A percentile compares a stretch with the other conserved stretches of the same genome.
phyloP scores from a whole-genome alignment of 208 protist species.

The Trypanosoma platydactyli region DNA sequence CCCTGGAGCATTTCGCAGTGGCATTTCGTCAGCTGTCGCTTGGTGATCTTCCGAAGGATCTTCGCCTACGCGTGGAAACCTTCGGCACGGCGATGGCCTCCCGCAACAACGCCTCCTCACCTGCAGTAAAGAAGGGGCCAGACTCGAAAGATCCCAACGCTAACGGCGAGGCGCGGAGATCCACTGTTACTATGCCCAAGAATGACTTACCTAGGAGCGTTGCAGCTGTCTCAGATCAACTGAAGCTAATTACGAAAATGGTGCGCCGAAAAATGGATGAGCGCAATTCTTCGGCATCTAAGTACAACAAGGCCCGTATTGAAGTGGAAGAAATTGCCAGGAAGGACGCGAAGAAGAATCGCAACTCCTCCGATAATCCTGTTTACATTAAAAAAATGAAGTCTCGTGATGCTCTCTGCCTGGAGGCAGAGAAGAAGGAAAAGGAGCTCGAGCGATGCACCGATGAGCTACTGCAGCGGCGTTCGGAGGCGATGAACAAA shows the following conservation, averaged over 20 bases:
- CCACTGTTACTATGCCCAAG: conserved; percentile 50
- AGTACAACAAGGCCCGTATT: conserved; percentile 40
- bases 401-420: conserved; percentile 40
- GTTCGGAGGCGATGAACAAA: conserved; percentile 30
- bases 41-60: conserved; percentile 31
- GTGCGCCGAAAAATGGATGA: conserved; percentile 24
- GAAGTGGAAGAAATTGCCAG: conserved; percentile 40
- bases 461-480: conserved; percentile 30
- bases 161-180: conserved; percentile 15
- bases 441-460: conserved; percentile 24
- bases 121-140: neutral
- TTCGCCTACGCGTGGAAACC: conserved; percentile 26
- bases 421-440: conserved; percentile 31
- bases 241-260: conserved; percentile 30
- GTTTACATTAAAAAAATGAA: conserved; percentile 45
- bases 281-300: conserved; percentile 29
- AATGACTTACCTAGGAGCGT: conserved; percentile 59
- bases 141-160: neutral
- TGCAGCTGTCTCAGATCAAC: conserved; percentile 27
- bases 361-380: conserved; percentile 39
- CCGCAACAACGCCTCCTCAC: conserved; percentile 32
- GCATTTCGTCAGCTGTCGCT: conserved; percentile 54
- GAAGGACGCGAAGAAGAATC: conserved; percentile 71
- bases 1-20: conserved; percentile 54
- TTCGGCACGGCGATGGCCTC: conserved; percentile 47